Conservation (phyloP, 2,329 filamentous ascomycete species). For the Apiospora kogelbergensis region DNA sequence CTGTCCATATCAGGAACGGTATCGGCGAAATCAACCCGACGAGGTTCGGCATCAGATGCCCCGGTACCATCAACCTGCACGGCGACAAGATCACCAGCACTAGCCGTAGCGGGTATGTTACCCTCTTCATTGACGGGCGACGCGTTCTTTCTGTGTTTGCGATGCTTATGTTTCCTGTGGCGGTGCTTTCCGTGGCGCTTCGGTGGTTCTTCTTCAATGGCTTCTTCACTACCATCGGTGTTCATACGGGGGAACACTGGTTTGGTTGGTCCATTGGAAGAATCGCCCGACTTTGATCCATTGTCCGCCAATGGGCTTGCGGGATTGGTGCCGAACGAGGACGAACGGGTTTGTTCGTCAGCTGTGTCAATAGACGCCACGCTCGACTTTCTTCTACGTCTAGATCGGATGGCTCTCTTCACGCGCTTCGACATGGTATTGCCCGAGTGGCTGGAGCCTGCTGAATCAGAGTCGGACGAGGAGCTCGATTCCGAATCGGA, state of each 20-base stretch:
- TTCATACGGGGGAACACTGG: slow-evolving; percentile 34
- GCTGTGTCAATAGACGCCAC: slow-evolving; percentile 64
- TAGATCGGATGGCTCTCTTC: slow-evolving; percentile 70
- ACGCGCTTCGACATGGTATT: slow-evolving; percentile 73
- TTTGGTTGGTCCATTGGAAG: slow-evolving; percentile 32
- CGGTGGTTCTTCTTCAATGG: slow-evolving; percentile 43
- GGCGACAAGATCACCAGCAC: slow-evolving; percentile 11
- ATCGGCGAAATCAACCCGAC: slow-evolving; percentile 59
- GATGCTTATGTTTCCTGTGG: slow-evolving; percentile 45
- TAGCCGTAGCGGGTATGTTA: slow-evolving; percentile 6
- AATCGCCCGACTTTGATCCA: slow-evolving; percentile 35
- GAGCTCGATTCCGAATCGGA: slow-evolving; percentile 58
- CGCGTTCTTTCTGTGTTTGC: slow-evolving; percentile 28
- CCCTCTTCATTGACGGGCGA: slow-evolving; percentile 22
- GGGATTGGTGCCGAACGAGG: slow-evolving; percentile 42
- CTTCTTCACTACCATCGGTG: slow-evolving; percentile 44
- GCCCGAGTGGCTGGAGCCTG: slow-evolving; percentile 59
- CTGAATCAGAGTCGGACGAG: slow-evolving; percentile 66
- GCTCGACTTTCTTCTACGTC: slow-evolving; percentile 76
- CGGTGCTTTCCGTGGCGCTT: slow-evolving; percentile 32
- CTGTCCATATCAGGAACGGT: slow-evolving; percentile 24
- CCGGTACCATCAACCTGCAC: not conserved
- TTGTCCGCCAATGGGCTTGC: slow-evolving; percentile 37
- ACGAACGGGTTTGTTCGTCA: slow-evolving; percentile 35
- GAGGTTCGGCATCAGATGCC: slow-evolving; percentile 40